phyloP scores from a whole-genome alignment of 495 filamentous ascomycete species.

The Aspergillus affinis region DNA sequence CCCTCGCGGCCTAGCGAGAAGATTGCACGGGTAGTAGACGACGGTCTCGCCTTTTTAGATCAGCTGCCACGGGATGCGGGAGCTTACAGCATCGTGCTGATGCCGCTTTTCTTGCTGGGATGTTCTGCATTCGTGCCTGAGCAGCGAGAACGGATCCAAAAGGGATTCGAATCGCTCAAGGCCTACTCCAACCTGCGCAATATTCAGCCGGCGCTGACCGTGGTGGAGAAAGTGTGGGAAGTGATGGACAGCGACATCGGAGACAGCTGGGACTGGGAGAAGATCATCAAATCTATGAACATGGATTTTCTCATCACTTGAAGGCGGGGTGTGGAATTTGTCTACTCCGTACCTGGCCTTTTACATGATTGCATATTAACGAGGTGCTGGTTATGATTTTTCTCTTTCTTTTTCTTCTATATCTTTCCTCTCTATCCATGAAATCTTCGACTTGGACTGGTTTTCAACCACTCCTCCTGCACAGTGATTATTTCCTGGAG shows the following conservation, averaged over 20 bases:
- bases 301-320: conserved; percentile 80
- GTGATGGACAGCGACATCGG: conserved; percentile 77
- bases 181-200: conserved; percentile 80
- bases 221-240: conserved; percentile 80
- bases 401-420: conserved; percentile 2
- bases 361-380: conserved; percentile 12
- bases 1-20: conserved; percentile 67
- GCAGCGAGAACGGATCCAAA: conserved; percentile 69
- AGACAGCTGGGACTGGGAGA: conserved; percentile 88
- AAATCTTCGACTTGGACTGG: background rate
- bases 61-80: conserved; percentile 60
- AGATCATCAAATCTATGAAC: conserved; percentile 70
- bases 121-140: conserved; percentile 71
- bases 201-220: conserved; percentile 68
- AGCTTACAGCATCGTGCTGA: conserved; percentile 78
- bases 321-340: conserved; percentile 16
- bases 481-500: background rate
- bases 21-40: conserved; percentile 73
- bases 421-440: background rate
- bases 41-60: conserved; percentile 66
- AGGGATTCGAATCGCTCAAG: conserved; percentile 67
- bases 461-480: background rate
- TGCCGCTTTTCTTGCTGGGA: conserved; percentile 85
- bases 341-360: conserved; percentile 11
- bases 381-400: conserved; percentile 12